phyloP scores from a whole-genome alignment of 371 early-diverging fungal genomes.

The Umbelopsis sp. region DNA sequence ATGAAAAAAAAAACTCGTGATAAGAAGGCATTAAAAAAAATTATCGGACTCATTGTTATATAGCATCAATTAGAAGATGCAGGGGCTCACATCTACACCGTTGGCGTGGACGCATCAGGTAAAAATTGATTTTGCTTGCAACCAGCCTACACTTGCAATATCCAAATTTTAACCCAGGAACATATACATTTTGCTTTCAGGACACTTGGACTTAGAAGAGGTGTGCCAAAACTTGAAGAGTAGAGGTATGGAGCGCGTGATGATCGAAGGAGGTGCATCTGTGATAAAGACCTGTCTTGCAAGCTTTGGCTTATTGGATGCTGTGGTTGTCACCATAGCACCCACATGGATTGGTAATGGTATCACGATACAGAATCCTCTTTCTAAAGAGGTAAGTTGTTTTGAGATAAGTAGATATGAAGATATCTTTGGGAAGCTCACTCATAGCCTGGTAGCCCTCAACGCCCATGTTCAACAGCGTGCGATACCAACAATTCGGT shows the following conservation, averaged over 20 bases:
- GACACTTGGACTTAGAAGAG: slow-evolving; percentile 23
- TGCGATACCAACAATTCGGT: slow-evolving; percentile 33
- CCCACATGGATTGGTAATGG: slow-evolving; percentile 70
- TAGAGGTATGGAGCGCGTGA: slow-evolving; percentile 58
- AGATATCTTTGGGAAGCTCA: neutral
- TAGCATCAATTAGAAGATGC: slow-evolving; percentile 40
- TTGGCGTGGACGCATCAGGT: slow-evolving; percentile 26
- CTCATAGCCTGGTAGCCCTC: no score
- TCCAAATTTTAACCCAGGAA: neutral
- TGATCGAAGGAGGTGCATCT: slow-evolving; percentile 94
- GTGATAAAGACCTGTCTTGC: slow-evolving; percentile 75
- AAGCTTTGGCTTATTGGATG: slow-evolving; percentile 46
- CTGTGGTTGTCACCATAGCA: slow-evolving; percentile 77
- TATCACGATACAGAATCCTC: neutral
- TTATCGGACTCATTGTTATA: slow-evolving; percentile 18
- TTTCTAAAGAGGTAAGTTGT: neutral
- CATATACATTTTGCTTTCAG: slow-evolving; percentile 14
- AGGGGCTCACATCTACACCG: slow-evolving; percentile 49
- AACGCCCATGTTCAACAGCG: slow-evolving; percentile 15
- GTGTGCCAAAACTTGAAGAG: slow-evolving; percentile 33
- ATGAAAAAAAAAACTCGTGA: neutral
- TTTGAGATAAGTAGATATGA: neutral
- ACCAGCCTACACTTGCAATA: no score
- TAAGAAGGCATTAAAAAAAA: slow-evolving; percentile 15
- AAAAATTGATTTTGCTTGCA: neutral